Evolutionary conservation across 306 rosid species (phyloP), one percentile per base, ranked within the genome.

Genomic region (Gastrolobium bilobum): DNA sequence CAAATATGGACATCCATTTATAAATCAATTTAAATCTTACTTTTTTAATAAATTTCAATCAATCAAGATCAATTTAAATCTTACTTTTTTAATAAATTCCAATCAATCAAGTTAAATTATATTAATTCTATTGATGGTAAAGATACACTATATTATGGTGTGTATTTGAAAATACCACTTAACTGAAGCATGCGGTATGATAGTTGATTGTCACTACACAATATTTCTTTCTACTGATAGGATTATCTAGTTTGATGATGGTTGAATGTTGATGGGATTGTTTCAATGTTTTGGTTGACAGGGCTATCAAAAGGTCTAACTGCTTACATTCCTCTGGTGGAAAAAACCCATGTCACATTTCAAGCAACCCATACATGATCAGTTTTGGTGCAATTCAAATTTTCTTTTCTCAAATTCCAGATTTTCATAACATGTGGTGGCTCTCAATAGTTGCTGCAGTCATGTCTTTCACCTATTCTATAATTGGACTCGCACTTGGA

Each of bases 361-460:
- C 88, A 15, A 74, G 79, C 72, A 73, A 54, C 40, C 76, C 63
- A 38, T 85, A 52, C 47, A 85, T 85, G 79, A 20, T 85, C 35
- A 2, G 42, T 10, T 85, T 85, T 73, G 88, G 88, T 0, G 52
- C 34, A 7, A 34, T 29, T 1, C 68, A 85, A 34, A 74, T 82
- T 4, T 2, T 85, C 10, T 48, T 85, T 1, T 82, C 86, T 53
- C 88, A 82, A 69, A 85, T 85, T 30, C 86, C 79, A 8, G 71
- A 85, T 70, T 82, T 85, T 35, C 76, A 78, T 56, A 78, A 85
- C 30, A 74, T 74, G 2, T 85, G 88, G 88, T 85, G 88, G 88
- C 88, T 85, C 48, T 85, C 88, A 1, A 78, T 29, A 0, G 79
- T 82, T 11, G 88, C 88, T 47, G 79, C 88, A 35, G 42, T 85